phyloP scores from a whole-genome alignment of 345 rosid genomes.

The Kandelia obovata region DNA sequence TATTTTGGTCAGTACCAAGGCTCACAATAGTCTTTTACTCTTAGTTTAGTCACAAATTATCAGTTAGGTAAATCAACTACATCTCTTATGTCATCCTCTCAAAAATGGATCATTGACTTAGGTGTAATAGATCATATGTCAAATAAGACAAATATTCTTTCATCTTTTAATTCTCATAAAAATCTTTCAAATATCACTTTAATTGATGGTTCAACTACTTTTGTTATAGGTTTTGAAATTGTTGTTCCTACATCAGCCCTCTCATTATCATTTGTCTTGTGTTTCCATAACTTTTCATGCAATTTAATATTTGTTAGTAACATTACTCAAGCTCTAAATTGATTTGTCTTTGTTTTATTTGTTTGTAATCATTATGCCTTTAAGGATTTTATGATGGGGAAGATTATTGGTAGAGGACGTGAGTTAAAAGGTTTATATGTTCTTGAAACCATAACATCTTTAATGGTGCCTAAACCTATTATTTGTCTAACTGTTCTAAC shows the following conservation, averaged over 20 bases:
- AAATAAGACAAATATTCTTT: not conserved
- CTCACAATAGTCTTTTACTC: not conserved
- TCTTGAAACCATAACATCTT: not conserved
- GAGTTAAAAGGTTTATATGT: not conserved
- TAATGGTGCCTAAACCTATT: not conserved
- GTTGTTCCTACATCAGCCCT: too few species aligned
- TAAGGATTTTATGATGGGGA: conserved; percentile 6
- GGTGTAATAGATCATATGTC: conserved; percentile 1
- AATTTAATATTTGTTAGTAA: not conserved
- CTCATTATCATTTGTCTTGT: not conserved
- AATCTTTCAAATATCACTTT: too few species aligned
- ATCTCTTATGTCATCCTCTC: conserved; percentile 4
- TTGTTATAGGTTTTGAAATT: too few species aligned
- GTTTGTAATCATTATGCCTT: not conserved
- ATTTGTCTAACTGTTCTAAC: not conserved
- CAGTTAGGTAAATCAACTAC: not conserved
- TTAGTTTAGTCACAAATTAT: not conserved
- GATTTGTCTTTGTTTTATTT: not conserved
- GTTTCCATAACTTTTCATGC: not conserved
- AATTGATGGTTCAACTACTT: too few species aligned
- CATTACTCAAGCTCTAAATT: not conserved
- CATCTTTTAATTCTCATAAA: too few species aligned
- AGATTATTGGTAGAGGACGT: conserved; percentile 5
- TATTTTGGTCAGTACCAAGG: not conserved
- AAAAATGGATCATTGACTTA: conserved; percentile 3